Evolutionary conservation across 2,329 filamentous ascomycete genomes (phyloP), one percentile per base, ranked within the genome.

Genomic region (Aspergillus bombycis): DNA sequence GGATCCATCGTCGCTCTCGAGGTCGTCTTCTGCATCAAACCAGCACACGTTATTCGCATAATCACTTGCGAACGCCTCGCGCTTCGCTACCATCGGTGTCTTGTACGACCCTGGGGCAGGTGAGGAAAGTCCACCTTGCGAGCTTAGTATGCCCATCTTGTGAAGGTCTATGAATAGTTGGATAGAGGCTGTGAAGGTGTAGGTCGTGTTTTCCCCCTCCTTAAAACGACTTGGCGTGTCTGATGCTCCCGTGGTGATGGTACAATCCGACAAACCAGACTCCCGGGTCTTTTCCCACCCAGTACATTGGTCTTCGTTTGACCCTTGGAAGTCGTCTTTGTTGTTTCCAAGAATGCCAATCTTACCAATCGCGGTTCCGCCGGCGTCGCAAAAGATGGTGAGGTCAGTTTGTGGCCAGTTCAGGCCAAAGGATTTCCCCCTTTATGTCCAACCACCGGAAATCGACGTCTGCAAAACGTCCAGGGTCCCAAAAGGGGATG

Each of bases 1-100:
- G 6, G 57, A 64, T 30, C 45, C 55, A 30, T 63, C 62, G 16
- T 66, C 60, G 19, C 56, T 30, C 8, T 67, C 63, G 11, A 30
- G 28, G 19, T 65, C 59, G 1, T 55, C n/a, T 12, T 60, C 63
- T 11, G 45, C 46, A 36, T 58, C 53, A 30, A 56, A 45, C 57
- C 60, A 56, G 60, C 28, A 50, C 32, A 34, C 57, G 28, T 63
- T 36, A 19, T 48, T 61, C 21, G 28, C 41, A 41, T 26, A 41
- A 48, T 30, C 21, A 19, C 21, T 4, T 30, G 45, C 45, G 10
- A 38, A 30, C 28, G 28, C 48, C 30, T 61, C 59, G 26, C 19
- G 38, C 36, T 43, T 50, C 23, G 57, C 21, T 38, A 19, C 57
- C 30, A 38, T 28, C 21, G 45, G 46, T n/a, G 16, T 12, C 58